Base-by-base conservation (phyloP, 2,329 filamentous ascomycete species). In the Penicillium sp. region DNA sequence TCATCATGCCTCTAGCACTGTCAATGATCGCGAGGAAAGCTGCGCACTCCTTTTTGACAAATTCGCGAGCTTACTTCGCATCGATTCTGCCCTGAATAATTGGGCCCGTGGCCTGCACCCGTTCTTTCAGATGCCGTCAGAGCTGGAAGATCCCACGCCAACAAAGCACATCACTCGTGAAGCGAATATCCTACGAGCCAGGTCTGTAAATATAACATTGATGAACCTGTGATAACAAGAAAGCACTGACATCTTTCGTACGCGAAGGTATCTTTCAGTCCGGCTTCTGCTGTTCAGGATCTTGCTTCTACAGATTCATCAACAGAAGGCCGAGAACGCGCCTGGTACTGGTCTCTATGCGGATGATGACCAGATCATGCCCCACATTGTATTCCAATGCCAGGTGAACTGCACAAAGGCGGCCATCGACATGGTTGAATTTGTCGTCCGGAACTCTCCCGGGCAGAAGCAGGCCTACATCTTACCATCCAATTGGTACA, bases 241-340 rank as follows among this genome's bases (percentile, higher is more conserved):
- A n/a, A n/a, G n/a, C n/a, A n/a, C n/a, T n/a, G n/a, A n/a, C n/a
- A n/a, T n/a, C n/a, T n/a, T n/a, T n/a, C n/a, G n/a, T n/a, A n/a
- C n/a, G n/a, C n/a, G n/a, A n/a, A 54, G 52, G 24, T 54, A 54
- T 41, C 49, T 54, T 6, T 54, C 49, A 21, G 49, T 54, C 19
- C 45, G 52, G 26, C 45, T 54, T 2, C 52, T 54, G 13, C 45
- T 54, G 5, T 54, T 52, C 12, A 46, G 52, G 24, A 42, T 48
- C 2, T 24, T 52, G 6, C 52, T 54, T 15, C 12, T 45, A 15
- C 52, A 54, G 26, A 46, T 54, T 6, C 43, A 49, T 22, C 45
- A 47, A 21, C 33, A 35, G 35, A 35, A 39, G 4, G 3, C 15
- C 8, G 15, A 19, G 2, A 19, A 13, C 12, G 22, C 19, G 10